Evolutionary conservation across 78 protist genomes (phyloP).

Genomic region (Dictyostelium brefeldianum): DNA sequence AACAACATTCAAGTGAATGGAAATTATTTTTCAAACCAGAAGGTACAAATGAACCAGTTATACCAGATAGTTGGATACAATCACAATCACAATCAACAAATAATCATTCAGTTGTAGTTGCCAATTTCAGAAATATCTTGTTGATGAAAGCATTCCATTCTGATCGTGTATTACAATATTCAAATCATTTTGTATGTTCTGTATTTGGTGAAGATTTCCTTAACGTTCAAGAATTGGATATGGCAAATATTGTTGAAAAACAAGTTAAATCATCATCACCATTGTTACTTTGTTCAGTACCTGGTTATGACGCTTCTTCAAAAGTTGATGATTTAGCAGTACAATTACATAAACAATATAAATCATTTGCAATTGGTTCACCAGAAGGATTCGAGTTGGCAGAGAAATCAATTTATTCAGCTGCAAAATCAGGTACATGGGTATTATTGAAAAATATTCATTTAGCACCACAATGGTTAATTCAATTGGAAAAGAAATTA

Average conservation of each 20-base stretch:
- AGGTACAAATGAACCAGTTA: background rate
- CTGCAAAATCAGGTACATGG: slow-evolving; percentile 95
- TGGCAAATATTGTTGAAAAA: slow-evolving; percentile 74
- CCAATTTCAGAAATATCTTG: slow-evolving; percentile 73
- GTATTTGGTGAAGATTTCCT: slow-evolving; percentile 89
- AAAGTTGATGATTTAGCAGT: slow-evolving; percentile 82
- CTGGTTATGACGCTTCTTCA: slow-evolving; percentile 96
- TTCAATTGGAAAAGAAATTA: slow-evolving; percentile 94
- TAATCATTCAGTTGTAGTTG: background rate
- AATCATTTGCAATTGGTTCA: slow-evolving; percentile 97
- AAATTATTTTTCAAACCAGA: slow-evolving; percentile 47
- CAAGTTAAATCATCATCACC: slow-evolving; percentile 85
- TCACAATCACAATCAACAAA: slow-evolving; percentile 2
- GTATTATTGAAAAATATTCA: slow-evolving; percentile 98
- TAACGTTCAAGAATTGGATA: slow-evolving; percentile 57
- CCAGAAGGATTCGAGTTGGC: slow-evolving; percentile 96
- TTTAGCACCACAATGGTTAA: slow-evolving; percentile 96
- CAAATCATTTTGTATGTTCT: slow-evolving; percentile 38
- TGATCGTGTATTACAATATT: slow-evolving; percentile 80
- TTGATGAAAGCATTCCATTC: slow-evolving; percentile 91
- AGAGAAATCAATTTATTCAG: slow-evolving; percentile 90
- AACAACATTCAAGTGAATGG: slow-evolving; percentile 71
- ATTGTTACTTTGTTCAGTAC: slow-evolving; percentile 89
- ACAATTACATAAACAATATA: slow-evolving; percentile 65
- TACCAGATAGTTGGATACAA: slow-evolving; percentile 33